A percentile compares a stretch with the other conserved stretches of the same genome.
These are phyloP conservation scores for Musa acuminata DNA, from an alignment of 176 grass and related monocot species.

Conservation along the genomic window DNA sequence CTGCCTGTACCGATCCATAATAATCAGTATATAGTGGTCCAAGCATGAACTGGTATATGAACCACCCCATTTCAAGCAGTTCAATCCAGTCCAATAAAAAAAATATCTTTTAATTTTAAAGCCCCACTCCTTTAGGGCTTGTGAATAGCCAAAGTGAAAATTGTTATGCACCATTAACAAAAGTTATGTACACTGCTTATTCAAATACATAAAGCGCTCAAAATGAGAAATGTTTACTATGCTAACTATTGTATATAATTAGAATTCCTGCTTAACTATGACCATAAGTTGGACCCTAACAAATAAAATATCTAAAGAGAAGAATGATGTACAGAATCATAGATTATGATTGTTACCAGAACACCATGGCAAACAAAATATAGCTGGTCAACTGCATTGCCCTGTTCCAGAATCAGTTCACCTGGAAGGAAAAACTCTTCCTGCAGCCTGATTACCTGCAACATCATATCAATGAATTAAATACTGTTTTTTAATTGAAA, in stretches of 20 bases:
- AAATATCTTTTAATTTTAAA: too few relatives aligned
- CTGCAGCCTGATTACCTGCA: constrained; percentile 74
- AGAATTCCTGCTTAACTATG: not conserved
- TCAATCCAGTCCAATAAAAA: too few relatives aligned
- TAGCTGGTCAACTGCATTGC: constrained; percentile 75
- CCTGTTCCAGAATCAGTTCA: constrained; percentile 91
- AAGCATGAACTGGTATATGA: too few relatives aligned
- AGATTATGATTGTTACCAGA: constrained; percentile 33
- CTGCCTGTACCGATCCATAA: too few relatives aligned
- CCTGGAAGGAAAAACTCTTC: constrained; percentile 94
- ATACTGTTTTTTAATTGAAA: not conserved
- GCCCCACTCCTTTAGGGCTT: too few relatives aligned
- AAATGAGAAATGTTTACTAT: too few relatives aligned
- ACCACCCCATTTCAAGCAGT: too few relatives aligned
- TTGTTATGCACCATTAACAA: too few relatives aligned
- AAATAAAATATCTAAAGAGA: not conserved
- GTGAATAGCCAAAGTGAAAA: too few relatives aligned
- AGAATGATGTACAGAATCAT: not conserved
- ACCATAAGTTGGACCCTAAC: not conserved
- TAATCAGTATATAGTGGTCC: too few relatives aligned
- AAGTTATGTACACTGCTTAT: too few relatives aligned
- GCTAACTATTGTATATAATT: not conserved
- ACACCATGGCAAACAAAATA: constrained; percentile 87
- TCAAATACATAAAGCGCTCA: too few relatives aligned
- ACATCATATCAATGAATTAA: constrained; percentile 11